Evolutionary conservation across 495 filamentous ascomycete species (phyloP).

Genomic region (Astrothelium macrocarpum): DNA sequence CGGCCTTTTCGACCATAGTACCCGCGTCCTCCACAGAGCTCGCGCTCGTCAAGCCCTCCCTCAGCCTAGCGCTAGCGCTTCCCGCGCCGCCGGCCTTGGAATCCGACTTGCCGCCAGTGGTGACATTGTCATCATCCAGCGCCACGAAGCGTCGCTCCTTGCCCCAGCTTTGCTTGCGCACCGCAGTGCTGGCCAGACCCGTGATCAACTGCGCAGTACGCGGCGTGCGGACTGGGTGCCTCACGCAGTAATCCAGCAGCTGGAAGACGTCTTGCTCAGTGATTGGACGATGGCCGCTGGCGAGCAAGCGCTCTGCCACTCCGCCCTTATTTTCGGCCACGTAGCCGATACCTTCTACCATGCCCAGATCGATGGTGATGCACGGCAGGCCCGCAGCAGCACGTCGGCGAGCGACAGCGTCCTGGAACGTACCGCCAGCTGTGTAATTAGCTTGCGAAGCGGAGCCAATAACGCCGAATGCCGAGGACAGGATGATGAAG

Average conservation of each 20-base stretch:
- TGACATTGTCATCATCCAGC: not conserved
- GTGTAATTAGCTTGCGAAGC: slow-evolving; percentile 8
- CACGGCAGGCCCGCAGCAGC: slow-evolving; percentile 1
- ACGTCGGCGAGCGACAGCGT: not conserved
- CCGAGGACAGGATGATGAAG: slow-evolving; percentile 11
- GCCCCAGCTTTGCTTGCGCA: not conserved
- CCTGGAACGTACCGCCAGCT: slow-evolving; percentile 5
- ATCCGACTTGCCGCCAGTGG: not conserved
- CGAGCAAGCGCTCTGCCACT: not conserved
- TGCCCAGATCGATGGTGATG: slow-evolving; percentile 5
- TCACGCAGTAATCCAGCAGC: not conserved
- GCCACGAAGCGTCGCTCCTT: not conserved
- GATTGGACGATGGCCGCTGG: not conserved
- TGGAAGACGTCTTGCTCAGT: not conserved
- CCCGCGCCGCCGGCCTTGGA: not conserved
- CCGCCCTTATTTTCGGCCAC: slow-evolving; percentile 5
- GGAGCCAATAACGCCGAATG: slow-evolving; percentile 6
- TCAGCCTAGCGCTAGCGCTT: not conserved
- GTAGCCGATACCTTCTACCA: not conserved
- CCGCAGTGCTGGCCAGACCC: not conserved
- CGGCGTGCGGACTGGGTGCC: not conserved
- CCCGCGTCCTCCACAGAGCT: not conserved
- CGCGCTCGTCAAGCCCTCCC: not conserved
- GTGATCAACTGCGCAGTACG: not conserved
- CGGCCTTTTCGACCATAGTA: not conserved